Evolutionary conservation across 2,329 filamentous ascomycete genomes (phyloP), one percentile per base, ranked within the genome.

Genomic region (Allantophomopsis lycopodina): DNA sequence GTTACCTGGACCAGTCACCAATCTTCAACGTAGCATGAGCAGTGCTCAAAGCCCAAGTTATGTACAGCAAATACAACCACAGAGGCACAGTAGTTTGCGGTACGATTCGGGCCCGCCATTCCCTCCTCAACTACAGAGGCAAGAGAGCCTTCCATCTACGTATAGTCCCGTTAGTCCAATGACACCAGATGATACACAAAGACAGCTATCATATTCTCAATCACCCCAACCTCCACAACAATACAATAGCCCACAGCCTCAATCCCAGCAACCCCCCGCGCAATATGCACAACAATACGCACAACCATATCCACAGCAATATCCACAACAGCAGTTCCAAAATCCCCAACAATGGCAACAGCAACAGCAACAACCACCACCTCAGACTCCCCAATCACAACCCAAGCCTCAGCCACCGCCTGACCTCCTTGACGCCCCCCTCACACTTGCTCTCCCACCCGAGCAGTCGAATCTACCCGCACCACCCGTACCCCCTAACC

Each of bases 401-500:
- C 48, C 55, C 0, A 56, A 52, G 41, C 52, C 51, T 15, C 36
- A 51, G 21, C 54, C 53, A 36, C 49, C 49, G 49, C 59, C 60
- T 39, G 75, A 82, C 49, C 67, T 82, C 36, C 65, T 83, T 39
- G 53, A 56, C 37, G 50, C 48, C 0, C 71, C 73, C 23, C 57
- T 76, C 12, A 66, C 66, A 8, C 58, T 74, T 17, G 50, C 64
- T 13, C 61, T 71, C 11, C 66, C 72, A 2, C 59, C 65, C 10
- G 35, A 47, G 1, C 57, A 62, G 4, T 61, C 65, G 1, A 46
- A 46, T 8, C 55, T 76, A 7, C 69, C 80, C 5, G 76, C 86
- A 1, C 89, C 91, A 1, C 88, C 89, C 0, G 86, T 95, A 23
- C 89, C 91, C 0, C 88, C 87, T 0, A 98, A 98, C 52, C 91